phyloP scores from a whole-genome alignment of 1,284 basidiomycete species.

The Melampsora abietis-canadensis region DNA sequence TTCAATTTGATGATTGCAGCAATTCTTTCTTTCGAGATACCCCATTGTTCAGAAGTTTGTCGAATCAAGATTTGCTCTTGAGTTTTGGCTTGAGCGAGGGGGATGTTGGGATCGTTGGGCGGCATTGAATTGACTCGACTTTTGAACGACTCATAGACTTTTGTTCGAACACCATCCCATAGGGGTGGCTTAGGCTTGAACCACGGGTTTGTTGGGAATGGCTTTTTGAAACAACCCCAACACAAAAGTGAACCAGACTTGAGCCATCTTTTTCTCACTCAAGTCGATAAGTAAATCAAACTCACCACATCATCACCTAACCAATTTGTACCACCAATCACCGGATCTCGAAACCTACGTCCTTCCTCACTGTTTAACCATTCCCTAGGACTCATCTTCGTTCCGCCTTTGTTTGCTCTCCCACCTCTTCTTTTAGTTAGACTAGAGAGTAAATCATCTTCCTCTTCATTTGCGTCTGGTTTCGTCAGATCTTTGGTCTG shows the following conservation, averaged over 20 bases:
- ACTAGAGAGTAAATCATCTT: conserved; percentile 36
- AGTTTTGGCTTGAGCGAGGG: conserved; percentile 23
- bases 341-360: conserved; percentile 45
- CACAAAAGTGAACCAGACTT: conserved; percentile 6
- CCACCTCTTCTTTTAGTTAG: conserved; percentile 39
- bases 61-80: conserved; percentile 51
- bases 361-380: conserved; percentile 45
- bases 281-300: conserved; percentile 7
- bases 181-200: conserved; percentile 73
- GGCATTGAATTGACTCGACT: conserved; percentile 14
- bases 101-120: not conserved
- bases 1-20: conserved; percentile 75
- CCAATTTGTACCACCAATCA: conserved; percentile 47
- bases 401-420: conserved; percentile 29
- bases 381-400: conserved; percentile 22
- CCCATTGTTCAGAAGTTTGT: conserved; percentile 64
- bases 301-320: conserved; percentile 48
- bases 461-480: conserved; percentile 21
- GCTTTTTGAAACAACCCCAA: conserved; percentile 52
- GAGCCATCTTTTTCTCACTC: not conserved
- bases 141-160: conserved; percentile 56
- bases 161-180: conserved; percentile 61
- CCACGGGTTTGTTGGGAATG: conserved; percentile 74
- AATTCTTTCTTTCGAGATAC: conserved; percentile 69
- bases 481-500: conserved; percentile 17